phyloP scores from a whole-genome alignment of 2,329 filamentous ascomycete genomes.

The Paracoccidioides lutzii region DNA sequence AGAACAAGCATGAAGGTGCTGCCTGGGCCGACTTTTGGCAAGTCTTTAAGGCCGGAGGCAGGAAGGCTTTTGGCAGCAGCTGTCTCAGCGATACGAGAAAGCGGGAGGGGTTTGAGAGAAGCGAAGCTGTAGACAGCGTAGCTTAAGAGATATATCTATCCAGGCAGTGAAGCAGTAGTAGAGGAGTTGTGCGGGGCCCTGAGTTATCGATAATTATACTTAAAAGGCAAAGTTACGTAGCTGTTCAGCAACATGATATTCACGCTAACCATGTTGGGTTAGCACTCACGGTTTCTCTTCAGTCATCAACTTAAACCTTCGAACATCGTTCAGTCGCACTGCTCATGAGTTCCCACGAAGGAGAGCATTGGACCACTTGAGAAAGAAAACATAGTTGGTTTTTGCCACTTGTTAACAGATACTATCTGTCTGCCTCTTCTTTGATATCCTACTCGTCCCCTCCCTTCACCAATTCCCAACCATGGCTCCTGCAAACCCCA shows the following conservation, averaged over 20 bases:
- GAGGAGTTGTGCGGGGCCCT: background rate
- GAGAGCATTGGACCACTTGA: slow-evolving; percentile 1
- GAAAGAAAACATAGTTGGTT: background rate
- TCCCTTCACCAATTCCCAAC: slow-evolving; percentile 9
- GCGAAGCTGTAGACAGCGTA: background rate
- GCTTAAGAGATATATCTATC: background rate
- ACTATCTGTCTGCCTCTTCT: background rate
- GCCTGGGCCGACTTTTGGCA: slow-evolving; percentile 6
- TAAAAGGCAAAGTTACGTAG: too few relatives aligned
- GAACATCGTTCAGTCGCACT: background rate
- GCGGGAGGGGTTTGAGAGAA: background rate
- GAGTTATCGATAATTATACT: too few relatives aligned
- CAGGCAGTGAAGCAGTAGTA: background rate
- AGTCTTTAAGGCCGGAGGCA: slow-evolving; percentile 3
- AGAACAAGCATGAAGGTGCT: slow-evolving; percentile 13
- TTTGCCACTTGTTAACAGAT: background rate
- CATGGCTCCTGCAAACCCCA: slow-evolving; percentile 52
- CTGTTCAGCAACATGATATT: too few relatives aligned
- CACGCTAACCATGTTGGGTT: background rate
- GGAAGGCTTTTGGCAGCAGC: too few relatives aligned
- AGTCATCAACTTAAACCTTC: background rate
- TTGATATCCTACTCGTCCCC: background rate
- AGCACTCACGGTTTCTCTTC: background rate
- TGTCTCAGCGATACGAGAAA: background rate
- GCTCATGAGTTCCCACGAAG: slow-evolving; percentile 2